A percentile compares a stretch with the other conserved stretches of the same genome.
phyloP scores from a whole-genome alignment of 352 stramenopile species.

The Globisporangium nagaii region DNA sequence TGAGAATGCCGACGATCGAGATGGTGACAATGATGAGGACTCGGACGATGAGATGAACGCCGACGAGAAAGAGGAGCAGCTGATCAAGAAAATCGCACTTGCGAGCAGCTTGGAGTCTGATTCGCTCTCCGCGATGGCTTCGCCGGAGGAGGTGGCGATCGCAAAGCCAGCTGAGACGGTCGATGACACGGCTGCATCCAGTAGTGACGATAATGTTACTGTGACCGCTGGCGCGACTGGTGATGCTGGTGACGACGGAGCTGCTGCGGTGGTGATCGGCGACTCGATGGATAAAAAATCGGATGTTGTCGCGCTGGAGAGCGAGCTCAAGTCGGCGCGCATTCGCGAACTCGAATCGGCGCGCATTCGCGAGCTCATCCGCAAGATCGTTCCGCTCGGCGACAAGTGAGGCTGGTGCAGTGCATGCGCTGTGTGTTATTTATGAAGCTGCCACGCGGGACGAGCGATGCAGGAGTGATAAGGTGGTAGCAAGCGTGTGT shows the following conservation, averaged over 20 bases:
- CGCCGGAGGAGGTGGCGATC: background rate
- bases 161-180: background rate
- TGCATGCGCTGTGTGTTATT: background rate
- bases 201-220: no score
- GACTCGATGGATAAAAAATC: background rate
- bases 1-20: background rate
- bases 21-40: background rate
- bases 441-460: background rate
- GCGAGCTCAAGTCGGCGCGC: background rate
- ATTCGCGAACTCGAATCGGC: background rate
- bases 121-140: no score
- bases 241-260: background rate
- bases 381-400: background rate
- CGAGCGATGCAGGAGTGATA: background rate
- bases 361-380: background rate
- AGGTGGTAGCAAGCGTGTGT: no score
- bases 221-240: no score
- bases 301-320: background rate
- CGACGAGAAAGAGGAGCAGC: background rate
- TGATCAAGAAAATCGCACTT: background rate
- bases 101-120: background rate
- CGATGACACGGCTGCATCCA: background rate
- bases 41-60: background rate
- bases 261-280: background rate
- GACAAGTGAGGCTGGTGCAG: background rate